Evolutionary conservation across 352 stramenopile genomes (phyloP).

Genomic region (Phytophthora tubulina): DNA sequence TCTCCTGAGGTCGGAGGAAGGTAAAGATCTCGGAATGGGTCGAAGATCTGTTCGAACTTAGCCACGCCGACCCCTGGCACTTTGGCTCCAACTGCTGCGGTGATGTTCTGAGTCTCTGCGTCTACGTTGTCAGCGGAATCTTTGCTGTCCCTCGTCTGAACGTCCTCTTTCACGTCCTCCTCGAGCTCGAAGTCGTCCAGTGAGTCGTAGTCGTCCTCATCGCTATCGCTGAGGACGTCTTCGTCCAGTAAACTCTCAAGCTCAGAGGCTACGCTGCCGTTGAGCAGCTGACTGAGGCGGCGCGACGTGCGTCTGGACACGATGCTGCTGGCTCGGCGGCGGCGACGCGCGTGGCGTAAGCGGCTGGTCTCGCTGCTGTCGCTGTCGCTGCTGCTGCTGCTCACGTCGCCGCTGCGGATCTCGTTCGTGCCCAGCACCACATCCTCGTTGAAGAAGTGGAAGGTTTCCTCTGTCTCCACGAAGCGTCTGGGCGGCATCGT

Average conservation of each 20-base stretch:
- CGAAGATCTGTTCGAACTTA: conserved; percentile 63
- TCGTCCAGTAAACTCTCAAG: conserved; percentile 40
- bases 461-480: conserved; percentile 68
- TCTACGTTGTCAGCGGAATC: conserved; percentile 23
- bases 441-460: conserved; percentile 74
- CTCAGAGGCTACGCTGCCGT: conserved; percentile 35
- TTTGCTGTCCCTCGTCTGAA: conserved; percentile 27
- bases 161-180: conserved; percentile 38
- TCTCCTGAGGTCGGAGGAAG: conserved; percentile 10
- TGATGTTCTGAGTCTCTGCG: conserved; percentile 15
- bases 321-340: conserved; percentile 36
- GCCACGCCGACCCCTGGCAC: conserved; percentile 18
- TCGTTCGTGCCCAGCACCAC: conserved; percentile 75
- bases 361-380: conserved; percentile 26
- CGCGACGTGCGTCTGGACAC: conserved; percentile 36
- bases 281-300: conserved; percentile 33
- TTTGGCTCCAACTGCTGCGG: conserved; percentile 10
- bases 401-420: conserved; percentile 46
- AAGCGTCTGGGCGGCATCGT: conserved; percentile 31
- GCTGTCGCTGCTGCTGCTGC: conserved; percentile 29
- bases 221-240: conserved; percentile 39
- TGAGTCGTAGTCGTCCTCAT: conserved; percentile 46
- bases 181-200: conserved; percentile 40
- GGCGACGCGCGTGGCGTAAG: conserved; percentile 16
- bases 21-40: conserved; percentile 71